phyloP scores from a whole-genome alignment of 345 rosid species.

The Physaria fendleri region DNA sequence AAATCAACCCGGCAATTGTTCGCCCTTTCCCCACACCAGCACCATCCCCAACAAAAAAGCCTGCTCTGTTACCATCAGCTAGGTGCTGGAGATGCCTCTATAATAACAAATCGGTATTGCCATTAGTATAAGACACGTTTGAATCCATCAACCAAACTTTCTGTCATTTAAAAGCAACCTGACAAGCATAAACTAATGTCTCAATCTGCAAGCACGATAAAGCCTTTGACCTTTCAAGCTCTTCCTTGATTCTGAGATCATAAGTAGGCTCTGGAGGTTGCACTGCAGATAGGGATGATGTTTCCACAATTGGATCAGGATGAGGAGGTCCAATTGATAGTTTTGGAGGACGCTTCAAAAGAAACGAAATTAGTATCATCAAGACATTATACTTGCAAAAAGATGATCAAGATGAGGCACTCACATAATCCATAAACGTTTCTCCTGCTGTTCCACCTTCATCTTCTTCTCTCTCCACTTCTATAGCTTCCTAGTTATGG shows the following conservation, averaged over 20 bases:
- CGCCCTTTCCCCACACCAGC: constrained; percentile 99
- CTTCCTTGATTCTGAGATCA: constrained; percentile 62
- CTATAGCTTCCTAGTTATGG: constrained; percentile 72
- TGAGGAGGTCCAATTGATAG: constrained; percentile 91
- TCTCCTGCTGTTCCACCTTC: constrained; percentile 93
- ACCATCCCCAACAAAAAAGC: constrained; percentile 97
- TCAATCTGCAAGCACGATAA: constrained; percentile 98
- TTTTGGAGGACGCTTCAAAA: constrained; percentile 76
- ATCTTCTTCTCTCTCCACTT: constrained; percentile 98
- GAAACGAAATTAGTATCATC: constrained; percentile 1
- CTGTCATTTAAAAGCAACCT: constrained; percentile 47
- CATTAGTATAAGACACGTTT: constrained; percentile 15
- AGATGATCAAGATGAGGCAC: constrained; percentile 25
- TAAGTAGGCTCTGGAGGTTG: constrained; percentile 96
- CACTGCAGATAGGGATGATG: constrained; percentile 90
- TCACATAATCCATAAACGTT: constrained; percentile 94
- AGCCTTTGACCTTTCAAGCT: constrained; percentile 60
- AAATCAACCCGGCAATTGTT: constrained; percentile 91
- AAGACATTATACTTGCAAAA: background rate
- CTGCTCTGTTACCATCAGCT: constrained; percentile 77
- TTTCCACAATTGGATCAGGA: constrained; percentile 96
- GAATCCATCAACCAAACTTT: constrained; percentile 23
- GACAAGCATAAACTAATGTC: constrained; percentile 94
- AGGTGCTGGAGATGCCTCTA: constrained; percentile 96
- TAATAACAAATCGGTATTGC: constrained; percentile 22